These are phyloP conservation scores for Rubus idaeus DNA, from an alignment of 306 rosid genomes.

Conservation along the genomic window DNA sequence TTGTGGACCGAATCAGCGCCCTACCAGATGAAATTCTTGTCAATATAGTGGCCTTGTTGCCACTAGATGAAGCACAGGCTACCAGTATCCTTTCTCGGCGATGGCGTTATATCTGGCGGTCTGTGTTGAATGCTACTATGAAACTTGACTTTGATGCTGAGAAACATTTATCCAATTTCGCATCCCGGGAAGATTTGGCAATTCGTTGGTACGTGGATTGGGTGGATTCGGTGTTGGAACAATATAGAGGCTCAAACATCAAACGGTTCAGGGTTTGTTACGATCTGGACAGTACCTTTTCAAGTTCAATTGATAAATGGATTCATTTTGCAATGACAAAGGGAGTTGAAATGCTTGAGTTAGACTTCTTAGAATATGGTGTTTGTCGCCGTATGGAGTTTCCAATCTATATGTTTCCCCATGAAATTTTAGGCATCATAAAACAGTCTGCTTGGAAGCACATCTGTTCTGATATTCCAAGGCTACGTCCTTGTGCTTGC, in stretches of 20 bases:
- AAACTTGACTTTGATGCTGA: constrained; percentile 16
- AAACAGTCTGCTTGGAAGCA: constrained; percentile 6
- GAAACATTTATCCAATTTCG: background rate
- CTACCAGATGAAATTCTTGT: constrained; percentile 2
- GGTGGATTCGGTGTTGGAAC: background rate
- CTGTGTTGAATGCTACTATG: background rate
- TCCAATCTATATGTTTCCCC: background rate
- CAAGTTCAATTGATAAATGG: background rate
- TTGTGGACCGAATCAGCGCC: constrained; percentile 6
- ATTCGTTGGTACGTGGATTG: background rate
- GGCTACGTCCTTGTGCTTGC: background rate
- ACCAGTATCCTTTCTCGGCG: constrained; percentile 6
- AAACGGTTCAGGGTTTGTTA: constrained; percentile 14
- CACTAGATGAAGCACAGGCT: constrained; percentile 7
- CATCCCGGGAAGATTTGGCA: background rate
- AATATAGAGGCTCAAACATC: background rate
- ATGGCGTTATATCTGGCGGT: background rate
- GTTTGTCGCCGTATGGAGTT: background rate
- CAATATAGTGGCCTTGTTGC: background rate
- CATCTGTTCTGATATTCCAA: background rate
- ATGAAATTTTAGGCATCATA: background rate
- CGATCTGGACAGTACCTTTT: constrained; percentile 3
- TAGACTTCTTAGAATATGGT: constrained; percentile 11
- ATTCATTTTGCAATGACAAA: constrained; percentile 12
- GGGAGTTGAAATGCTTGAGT: constrained; percentile 18